Conservation (phyloP, 2,329 filamentous ascomycete species). For the Exophiala calicioides region DNA sequence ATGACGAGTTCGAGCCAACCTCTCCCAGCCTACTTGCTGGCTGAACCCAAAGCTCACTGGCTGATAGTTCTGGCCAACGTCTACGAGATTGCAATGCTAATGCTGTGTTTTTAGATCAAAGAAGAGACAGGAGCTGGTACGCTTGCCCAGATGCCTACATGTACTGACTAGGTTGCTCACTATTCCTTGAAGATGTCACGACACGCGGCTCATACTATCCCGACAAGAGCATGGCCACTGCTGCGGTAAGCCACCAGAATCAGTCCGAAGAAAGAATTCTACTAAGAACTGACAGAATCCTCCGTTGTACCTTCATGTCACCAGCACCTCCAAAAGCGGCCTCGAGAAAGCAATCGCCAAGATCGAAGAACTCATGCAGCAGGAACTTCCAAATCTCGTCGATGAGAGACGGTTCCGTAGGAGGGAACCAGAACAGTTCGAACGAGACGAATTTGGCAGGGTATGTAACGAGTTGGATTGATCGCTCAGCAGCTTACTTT, state of each 20-base stretch:
- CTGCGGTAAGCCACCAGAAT: slow-evolving; percentile 67
- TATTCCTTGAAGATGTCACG: slow-evolving; percentile 86
- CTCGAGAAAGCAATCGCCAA: slow-evolving; percentile 83
- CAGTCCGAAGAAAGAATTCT: neutral
- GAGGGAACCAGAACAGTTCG: slow-evolving; percentile 75
- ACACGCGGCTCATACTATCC: slow-evolving; percentile 95
- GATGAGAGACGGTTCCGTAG: slow-evolving; percentile 91
- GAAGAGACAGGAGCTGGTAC: slow-evolving; percentile 99
- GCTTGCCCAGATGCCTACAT: slow-evolving; percentile 57
- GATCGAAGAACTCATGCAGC: slow-evolving; percentile 93
- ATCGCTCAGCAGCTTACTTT: slow-evolving; percentile 31
- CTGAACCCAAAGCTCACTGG: neutral
- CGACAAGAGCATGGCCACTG: slow-evolving; percentile 95
- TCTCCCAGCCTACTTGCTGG: neutral
- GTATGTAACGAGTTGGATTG: slow-evolving; percentile 53
- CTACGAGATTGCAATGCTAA: slow-evolving; percentile 65
- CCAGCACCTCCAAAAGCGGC: slow-evolving; percentile 87
- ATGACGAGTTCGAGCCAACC: neutral
- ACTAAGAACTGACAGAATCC: slow-evolving; percentile 67
- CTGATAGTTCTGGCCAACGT: neutral
- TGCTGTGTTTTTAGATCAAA: slow-evolving; percentile 95
- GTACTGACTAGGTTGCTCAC: slow-evolving; percentile 61
- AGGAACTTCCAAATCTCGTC: slow-evolving; percentile 91
- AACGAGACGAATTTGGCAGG: slow-evolving; percentile 86
- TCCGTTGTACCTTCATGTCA: slow-evolving; percentile 91